A percentile compares a stretch with the other conserved stretches of the same genome.
These are phyloP conservation scores for Eimeria necatrix DNA, from an alignment of 169 alveolate species.

Conservation along the genomic window DNA sequence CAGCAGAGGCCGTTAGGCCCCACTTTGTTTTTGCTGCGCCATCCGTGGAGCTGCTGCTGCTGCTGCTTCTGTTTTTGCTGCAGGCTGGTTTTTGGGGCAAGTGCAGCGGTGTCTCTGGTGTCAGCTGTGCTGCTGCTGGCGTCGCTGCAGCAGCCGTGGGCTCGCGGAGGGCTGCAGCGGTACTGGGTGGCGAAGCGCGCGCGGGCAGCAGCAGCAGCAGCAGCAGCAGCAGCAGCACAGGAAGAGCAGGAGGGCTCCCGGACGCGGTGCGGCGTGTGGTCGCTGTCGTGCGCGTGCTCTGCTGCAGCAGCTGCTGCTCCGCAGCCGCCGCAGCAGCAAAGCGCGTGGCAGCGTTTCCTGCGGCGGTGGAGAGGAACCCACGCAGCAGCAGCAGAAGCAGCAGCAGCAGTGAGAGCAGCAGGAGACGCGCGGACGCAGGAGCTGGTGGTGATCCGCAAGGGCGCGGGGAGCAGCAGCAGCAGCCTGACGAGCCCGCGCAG, in stretches of 20 bases:
- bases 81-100: conserved; percentile 44
- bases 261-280: conserved; percentile 50
- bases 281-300: neutral
- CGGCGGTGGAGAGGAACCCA: conserved; percentile 39
- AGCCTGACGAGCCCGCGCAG: neutral
- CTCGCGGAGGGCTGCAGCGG: neutral
- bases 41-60: neutral
- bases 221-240: conserved; percentile 49
- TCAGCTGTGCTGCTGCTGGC: conserved; percentile 31
- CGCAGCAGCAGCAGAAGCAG: conserved; percentile 58
- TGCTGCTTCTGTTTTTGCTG: conserved; percentile 32
- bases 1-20: no score
- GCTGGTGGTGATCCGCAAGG: neutral
- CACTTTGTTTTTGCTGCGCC: neutral
- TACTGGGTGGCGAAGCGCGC: conserved; percentile 63
- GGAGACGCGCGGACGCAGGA: conserved; percentile 61
- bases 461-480: neutral
- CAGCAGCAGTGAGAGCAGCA: conserved; percentile 35
- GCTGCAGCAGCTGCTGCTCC: neutral
- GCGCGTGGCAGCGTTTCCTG: conserved; percentile 10
- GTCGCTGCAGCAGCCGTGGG: conserved; percentile 44
- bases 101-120: neutral
- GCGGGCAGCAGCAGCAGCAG: conserved; percentile 34
- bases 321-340: conserved; percentile 32
- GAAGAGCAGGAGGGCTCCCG: neutral